These are phyloP conservation scores for Pseudocercospora fuligena DNA, from an alignment of 2,329 filamentous ascomycete genomes.

Conservation along the genomic window DNA sequence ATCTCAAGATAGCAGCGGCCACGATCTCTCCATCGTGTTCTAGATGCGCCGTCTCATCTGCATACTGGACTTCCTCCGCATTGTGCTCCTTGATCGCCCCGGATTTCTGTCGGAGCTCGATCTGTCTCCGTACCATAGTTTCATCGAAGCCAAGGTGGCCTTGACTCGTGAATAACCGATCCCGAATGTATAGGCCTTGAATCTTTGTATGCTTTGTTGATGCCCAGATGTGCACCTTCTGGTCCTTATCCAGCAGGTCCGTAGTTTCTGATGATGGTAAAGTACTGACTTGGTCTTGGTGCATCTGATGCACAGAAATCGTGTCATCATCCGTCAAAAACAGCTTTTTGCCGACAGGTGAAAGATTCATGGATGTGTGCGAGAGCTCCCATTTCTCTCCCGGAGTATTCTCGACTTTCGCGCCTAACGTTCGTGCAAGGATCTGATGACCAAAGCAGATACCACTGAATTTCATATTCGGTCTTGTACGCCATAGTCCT, in stretches of 20 bases:
- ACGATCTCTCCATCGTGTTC: constrained; percentile 48
- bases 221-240: constrained; percentile 57
- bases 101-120: constrained; percentile 51
- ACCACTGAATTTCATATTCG: constrained; percentile 56
- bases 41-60: constrained; percentile 45
- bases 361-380: constrained; percentile 50
- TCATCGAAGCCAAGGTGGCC: constrained; percentile 55
- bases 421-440: constrained; percentile 50
- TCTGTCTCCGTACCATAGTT: constrained; percentile 51
- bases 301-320: constrained; percentile 54
- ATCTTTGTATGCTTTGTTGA: constrained; percentile 51
- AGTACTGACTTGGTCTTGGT: constrained; percentile 50
- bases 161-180: constrained; percentile 53
- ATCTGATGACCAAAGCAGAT: constrained; percentile 58
- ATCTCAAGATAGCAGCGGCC: constrained; percentile 46
- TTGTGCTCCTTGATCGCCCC: constrained; percentile 46
- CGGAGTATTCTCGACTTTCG: constrained; percentile 44
- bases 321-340: constrained; percentile 44
- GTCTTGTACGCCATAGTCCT: constrained; percentile 58
- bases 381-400: constrained; percentile 54
- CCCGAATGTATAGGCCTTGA: constrained; percentile 53
- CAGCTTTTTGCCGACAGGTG: constrained; percentile 46
- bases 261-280: constrained; percentile 39
- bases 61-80: constrained; percentile 44
- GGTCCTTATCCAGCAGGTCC: constrained; percentile 44